phyloP scores from a whole-genome alignment of 176 grass and related monocot species.

The Carex scoparia region DNA sequence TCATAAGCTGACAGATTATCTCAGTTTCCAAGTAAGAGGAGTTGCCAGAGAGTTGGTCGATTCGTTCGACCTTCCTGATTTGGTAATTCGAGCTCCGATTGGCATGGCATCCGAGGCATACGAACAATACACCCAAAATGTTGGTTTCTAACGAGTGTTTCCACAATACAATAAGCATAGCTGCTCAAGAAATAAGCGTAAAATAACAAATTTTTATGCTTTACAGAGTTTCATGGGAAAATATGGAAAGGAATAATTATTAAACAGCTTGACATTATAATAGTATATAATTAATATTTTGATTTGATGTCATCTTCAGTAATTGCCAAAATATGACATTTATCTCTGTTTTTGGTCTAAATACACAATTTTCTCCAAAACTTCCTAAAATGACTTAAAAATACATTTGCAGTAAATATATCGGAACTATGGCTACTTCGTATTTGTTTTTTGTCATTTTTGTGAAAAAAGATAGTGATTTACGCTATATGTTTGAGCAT shows the following conservation, averaged over 20 bases:
- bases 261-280: background rate
- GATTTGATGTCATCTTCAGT: no score
- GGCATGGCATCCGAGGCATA: constrained; percentile 85
- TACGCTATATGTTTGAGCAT: background rate
- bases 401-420: no score
- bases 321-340: no score
- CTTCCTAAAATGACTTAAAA: no score
- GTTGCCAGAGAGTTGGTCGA: constrained; percentile 67
- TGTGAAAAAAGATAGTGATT: no score
- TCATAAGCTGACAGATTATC: constrained; percentile 81
- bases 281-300: background rate
- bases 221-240: background rate
- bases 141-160: constrained; percentile 50
- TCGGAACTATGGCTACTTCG: no score
- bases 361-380: no score
- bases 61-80: constrained; percentile 80
- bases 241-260: background rate
- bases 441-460: no score
- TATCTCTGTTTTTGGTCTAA: no score
- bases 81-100: constrained; percentile 77
- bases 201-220: background rate
- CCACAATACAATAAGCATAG: background rate
- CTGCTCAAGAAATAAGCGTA: background rate
- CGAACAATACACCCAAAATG: constrained; percentile 64
- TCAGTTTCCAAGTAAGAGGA: constrained; percentile 91